Base-by-base conservation (phyloP, 306 rosid species). In the Cucurbita argyrosperma region DNA sequence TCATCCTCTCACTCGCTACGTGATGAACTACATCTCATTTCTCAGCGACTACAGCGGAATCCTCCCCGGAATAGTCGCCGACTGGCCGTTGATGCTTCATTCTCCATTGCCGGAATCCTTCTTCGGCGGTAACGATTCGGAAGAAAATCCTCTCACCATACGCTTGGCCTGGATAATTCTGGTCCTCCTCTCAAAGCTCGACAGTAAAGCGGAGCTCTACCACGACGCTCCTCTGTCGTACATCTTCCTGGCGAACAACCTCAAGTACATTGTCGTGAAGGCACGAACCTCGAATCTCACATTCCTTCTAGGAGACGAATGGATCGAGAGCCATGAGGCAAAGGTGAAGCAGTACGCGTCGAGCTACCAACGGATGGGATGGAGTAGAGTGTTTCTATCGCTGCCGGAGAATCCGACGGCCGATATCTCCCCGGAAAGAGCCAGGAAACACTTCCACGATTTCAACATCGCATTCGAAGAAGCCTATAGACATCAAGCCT, bases 1-100 rank as follows among this genome's bases (percentile, higher is more conserved):
- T 76, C 98, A 93, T 79, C 98, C 97, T 0, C 88, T 93, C n/a
- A 90, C 98, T 9, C 98, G 98, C 42, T 93, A 93, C 80, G 98
- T 85, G 4, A 87, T 93, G 97, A 93, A 93, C 78, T 93, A 90
- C 79, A 58, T 89, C 21, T 15, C 84, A 1, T 76, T 93, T 65
- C 92, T 93, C 42, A 21, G 83, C 67, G 98, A 90, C 45, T 90
- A 89, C 85, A 58, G 77, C 35, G 87, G 76, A 21, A 50, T 77
- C 3, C 86, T 93, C 30, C 26, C 78, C 3, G 92, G 85, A 9
- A 84, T 90, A 6, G 65, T 93, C 57, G 78, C 80, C 14, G 98
- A 90, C 59, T 87, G 79, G 81, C 94, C 92, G 10, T 18, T 82
- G 50, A 60, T 58, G 5, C 5, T 75, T 1, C 76, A 78, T 3